A percentile compares a stretch with the other conserved stretches of the same genome.
Evolutionary conservation across 2,329 filamentous ascomycete species (phyloP).

Genomic region (Mycosphaerella sp.): DNA sequence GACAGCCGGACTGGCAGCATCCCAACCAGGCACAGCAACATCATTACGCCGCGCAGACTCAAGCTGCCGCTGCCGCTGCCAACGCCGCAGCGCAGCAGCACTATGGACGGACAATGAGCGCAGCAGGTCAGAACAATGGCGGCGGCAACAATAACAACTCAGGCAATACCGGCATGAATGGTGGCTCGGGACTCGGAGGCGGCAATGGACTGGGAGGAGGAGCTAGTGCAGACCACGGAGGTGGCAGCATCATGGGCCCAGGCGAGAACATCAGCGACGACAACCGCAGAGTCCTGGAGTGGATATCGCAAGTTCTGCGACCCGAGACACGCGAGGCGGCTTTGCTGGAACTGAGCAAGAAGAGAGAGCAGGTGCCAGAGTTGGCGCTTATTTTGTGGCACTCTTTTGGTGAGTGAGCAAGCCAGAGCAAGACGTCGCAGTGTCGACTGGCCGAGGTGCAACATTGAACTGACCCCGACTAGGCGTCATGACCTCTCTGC

Average conservation of each 20-base stretch:
- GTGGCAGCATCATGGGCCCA: constrained; percentile 28
- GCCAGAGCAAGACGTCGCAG: constrained; percentile 28
- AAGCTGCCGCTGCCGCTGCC: constrained; percentile 41
- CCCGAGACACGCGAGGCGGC: constrained; percentile 83
- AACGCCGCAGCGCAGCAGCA: constrained; percentile 38
- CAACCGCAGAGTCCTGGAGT: constrained; percentile 84
- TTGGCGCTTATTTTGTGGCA: constrained; percentile 96
- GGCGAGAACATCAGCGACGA: constrained; percentile 56
- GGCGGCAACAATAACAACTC: constrained; percentile 29
- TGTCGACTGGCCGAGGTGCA: neutral
- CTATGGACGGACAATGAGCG: constrained; percentile 26
- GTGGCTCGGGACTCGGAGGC: constrained; percentile 15
- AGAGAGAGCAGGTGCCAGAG: constrained; percentile 95
- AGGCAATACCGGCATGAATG: constrained; percentile 14
- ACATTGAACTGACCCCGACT: neutral
- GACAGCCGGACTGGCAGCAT: constrained; percentile 59
- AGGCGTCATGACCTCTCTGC: constrained; percentile 96
- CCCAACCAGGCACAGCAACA: constrained; percentile 54
- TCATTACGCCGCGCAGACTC: constrained; percentile 34
- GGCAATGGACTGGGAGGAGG: constrained; percentile 14
- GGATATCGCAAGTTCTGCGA: constrained; percentile 86
- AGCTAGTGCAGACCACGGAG: constrained; percentile 19
- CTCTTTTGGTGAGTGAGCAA: constrained; percentile 72
- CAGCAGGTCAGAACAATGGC: constrained; percentile 35
- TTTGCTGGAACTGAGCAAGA: constrained; percentile 93